These are phyloP conservation scores for Starmerella geochares DNA, from an alignment of 805 yeast genomes.

Conservation along the genomic window DNA sequence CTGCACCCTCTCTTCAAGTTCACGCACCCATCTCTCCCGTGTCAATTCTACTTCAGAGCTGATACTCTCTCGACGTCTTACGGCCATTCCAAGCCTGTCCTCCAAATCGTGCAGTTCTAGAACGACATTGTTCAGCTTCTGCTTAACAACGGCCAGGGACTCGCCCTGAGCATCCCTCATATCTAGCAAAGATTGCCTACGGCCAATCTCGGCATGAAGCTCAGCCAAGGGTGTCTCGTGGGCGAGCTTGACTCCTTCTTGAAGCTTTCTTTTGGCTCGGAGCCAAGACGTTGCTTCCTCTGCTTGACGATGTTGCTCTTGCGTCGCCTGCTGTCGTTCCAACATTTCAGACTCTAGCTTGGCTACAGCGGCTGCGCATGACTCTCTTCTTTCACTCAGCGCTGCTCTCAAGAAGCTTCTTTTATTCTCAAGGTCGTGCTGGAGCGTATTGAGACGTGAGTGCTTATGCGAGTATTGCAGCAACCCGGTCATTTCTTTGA, in stretches of 20 bases:
- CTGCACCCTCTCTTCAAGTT: slow-evolving; percentile 43
- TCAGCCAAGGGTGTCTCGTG: not conserved
- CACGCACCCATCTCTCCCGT: slow-evolving; percentile 51
- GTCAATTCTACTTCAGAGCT: slow-evolving; percentile 1
- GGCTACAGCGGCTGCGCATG: not conserved
- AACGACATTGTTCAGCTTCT: slow-evolving; percentile 2
- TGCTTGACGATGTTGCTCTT: not conserved
- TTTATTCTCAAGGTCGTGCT: not conserved
- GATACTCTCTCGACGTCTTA: slow-evolving; percentile 10
- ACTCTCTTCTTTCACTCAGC: not conserved
- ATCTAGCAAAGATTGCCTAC: not conserved
- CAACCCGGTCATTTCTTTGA: not conserved
- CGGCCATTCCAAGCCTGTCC: slow-evolving; percentile 8
- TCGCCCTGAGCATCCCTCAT: slow-evolving; percentile 8
- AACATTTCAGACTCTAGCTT: not conserved
- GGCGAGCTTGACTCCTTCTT: not conserved
- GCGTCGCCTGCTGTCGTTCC: not conserved
- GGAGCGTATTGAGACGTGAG: not conserved
- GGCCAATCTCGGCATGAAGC: slow-evolving; percentile 8
- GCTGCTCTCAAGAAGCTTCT: not conserved
- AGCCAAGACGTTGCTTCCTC: slow-evolving; percentile 9
- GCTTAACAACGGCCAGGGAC: slow-evolving; percentile 4
- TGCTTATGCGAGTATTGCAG: not conserved
- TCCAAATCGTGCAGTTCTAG: slow-evolving; percentile 3
- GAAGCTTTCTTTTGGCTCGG: not conserved